Evolutionary conservation across 208 protist species (phyloP).

Genomic region (Crithidia fasciculata): DNA sequence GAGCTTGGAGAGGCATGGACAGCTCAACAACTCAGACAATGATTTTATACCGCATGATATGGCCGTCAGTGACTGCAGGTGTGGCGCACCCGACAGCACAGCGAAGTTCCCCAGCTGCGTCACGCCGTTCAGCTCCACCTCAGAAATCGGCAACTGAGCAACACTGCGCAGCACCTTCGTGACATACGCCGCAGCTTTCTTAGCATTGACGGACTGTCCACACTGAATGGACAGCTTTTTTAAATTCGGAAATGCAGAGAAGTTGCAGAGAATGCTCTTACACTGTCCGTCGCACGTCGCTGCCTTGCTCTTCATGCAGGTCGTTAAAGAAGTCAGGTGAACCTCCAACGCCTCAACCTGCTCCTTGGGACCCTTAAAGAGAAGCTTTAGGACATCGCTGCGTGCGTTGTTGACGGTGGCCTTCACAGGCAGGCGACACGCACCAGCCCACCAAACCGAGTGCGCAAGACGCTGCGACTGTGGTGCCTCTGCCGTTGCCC

Average conservation of each 20-base stretch:
- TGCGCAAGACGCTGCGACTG: background rate
- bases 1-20: background rate
- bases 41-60: background rate
- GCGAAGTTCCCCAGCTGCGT: background rate
- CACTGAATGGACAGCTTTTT: background rate
- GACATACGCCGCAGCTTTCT: background rate
- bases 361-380: background rate
- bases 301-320: background rate
- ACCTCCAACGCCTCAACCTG: background rate
- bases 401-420: background rate
- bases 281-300: background rate
- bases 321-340: background rate
- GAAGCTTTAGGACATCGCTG: background rate
- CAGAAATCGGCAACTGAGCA: background rate
- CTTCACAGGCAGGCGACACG: background rate
- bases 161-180: background rate
- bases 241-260: background rate
- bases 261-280: background rate
- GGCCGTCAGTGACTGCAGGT: background rate
- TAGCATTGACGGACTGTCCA: background rate
- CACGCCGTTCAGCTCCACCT: background rate
- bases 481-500: background rate
- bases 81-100: background rate
- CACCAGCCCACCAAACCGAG: background rate
- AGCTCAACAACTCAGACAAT: background rate